Evolutionary conservation across 2,329 filamentous ascomycete genomes (phyloP).

Genomic region (Fusarium tjaetaba): DNA sequence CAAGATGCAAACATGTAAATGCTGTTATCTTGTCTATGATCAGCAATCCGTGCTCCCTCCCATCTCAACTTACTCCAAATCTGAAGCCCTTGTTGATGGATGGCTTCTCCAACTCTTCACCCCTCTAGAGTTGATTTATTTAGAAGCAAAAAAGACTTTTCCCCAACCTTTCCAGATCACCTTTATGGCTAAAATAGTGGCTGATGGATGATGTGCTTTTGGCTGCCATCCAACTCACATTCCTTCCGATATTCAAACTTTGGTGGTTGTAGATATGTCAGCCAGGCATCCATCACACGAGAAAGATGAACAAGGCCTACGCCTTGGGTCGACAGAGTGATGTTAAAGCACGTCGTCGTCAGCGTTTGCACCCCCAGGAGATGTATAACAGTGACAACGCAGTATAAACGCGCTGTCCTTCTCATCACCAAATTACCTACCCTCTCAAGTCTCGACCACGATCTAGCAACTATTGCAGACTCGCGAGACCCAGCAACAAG

Average conservation of each 20-base stretch:
- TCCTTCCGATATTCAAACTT: background rate
- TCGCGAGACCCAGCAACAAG: slow-evolving; percentile 28
- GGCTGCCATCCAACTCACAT: slow-evolving; percentile 11
- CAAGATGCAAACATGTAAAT: background rate
- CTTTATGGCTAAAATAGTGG: slow-evolving; percentile 10
- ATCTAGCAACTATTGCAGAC: slow-evolving; percentile 33
- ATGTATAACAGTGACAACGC: background rate
- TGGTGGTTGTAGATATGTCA: background rate
- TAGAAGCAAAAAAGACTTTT: slow-evolving; percentile 9
- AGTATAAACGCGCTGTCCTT: background rate
- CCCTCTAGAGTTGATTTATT: background rate
- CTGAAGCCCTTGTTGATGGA: background rate
- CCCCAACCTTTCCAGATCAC: slow-evolving; percentile 17
- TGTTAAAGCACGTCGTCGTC: background rate
- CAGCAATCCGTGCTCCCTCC: slow-evolving; percentile 15
- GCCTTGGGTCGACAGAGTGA: background rate
- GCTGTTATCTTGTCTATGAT: slow-evolving; percentile 2
- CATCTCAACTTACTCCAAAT: slow-evolving; percentile 26
- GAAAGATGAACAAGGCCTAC: background rate
- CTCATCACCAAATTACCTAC: slow-evolving; percentile 28
- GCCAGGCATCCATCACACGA: background rate
- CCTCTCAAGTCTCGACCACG: slow-evolving; percentile 29
- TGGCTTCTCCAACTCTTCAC: slow-evolving; percentile 25
- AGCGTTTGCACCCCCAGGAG: background rate
- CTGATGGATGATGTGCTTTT: slow-evolving; percentile 29